Evolutionary conservation across 768 basidiomycete genomes (phyloP).

Genomic region (Pholiota conissans): DNA sequence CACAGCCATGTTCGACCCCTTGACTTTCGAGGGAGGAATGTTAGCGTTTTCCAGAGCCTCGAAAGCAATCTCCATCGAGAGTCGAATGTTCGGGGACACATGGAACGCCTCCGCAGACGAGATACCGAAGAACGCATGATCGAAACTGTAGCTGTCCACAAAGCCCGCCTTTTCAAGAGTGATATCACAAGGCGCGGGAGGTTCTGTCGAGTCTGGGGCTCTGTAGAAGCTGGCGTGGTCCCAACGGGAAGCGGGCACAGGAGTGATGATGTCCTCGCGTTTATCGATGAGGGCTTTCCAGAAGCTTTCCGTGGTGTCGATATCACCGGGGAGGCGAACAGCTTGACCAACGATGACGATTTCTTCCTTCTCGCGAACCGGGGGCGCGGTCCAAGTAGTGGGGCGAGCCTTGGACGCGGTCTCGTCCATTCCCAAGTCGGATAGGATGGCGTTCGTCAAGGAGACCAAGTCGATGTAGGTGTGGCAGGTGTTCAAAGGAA

Average conservation of each 20-base stretch:
- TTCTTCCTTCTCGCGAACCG: conserved; percentile 21
- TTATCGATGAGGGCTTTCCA: conserved; percentile 34
- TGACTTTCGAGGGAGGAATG: conserved; percentile 31
- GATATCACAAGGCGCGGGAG: conserved; percentile 28
- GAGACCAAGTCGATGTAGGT: conserved; percentile 30
- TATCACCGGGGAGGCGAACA: conserved; percentile 33
- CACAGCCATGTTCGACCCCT: conserved; percentile 32
- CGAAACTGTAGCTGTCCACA: conserved; percentile 30
- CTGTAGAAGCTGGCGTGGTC: conserved; percentile 35
- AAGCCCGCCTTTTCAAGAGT: conserved; percentile 32
- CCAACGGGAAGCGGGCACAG: conserved; percentile 32
- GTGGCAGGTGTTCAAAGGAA: conserved; percentile 35
- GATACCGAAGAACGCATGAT: conserved; percentile 36
- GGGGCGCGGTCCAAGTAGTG: conserved; percentile 11
- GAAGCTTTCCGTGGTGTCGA: conserved; percentile 26
- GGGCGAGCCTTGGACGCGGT: conserved; percentile 10
- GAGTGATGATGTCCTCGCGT: conserved; percentile 29
- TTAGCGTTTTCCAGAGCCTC: conserved; percentile 37
- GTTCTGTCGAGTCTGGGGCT: conserved; percentile 21
- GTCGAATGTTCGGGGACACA: conserved; percentile 29
- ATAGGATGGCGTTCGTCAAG: conserved; percentile 23
- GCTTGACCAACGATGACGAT: conserved; percentile 38
- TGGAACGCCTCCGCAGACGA: conserved; percentile 33
- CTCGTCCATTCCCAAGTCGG: conserved; percentile 22
- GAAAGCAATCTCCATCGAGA: conserved; percentile 33